These are phyloP conservation scores for Glycine soja DNA, from an alignment of 306 rosid species.

Conservation along the genomic window DNA sequence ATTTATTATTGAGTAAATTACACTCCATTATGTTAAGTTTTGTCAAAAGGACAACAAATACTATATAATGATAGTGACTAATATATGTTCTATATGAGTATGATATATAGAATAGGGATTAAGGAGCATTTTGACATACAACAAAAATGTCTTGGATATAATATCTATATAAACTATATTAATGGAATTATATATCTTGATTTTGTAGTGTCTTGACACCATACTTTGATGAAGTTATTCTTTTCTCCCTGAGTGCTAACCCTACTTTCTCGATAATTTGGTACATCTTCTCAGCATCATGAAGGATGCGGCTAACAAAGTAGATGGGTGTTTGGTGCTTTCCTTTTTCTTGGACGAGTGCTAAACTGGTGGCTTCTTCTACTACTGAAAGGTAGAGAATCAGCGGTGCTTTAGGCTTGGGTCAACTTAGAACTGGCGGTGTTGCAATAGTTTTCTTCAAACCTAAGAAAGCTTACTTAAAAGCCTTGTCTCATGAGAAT, in stretches of 20 bases:
- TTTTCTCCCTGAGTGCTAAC: slow-evolving; percentile 82
- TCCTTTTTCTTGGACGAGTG: too few species aligned
- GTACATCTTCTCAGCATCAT: too few species aligned
- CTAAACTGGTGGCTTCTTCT: too few species aligned
- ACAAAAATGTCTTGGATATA: not conserved
- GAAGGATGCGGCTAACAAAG: too few species aligned
- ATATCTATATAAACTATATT: slow-evolving; percentile 5
- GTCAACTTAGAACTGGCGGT: too few species aligned
- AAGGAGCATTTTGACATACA: slow-evolving; percentile 4
- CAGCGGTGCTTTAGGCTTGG: too few species aligned
- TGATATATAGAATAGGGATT: not conserved
- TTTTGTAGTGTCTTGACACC: slow-evolving; percentile 87
- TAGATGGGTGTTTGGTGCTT: too few species aligned
- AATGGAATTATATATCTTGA: slow-evolving; percentile 29
- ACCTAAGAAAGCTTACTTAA: too few species aligned
- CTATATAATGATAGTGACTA: not conserved
- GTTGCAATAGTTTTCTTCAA: too few species aligned
- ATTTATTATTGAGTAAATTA: slow-evolving; percentile 8
- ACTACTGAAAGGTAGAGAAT: too few species aligned
- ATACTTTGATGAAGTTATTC: slow-evolving; percentile 76
- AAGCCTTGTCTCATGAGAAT: too few species aligned
- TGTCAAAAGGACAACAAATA: not conserved
- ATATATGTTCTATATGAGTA: not conserved
- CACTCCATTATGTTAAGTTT: not conserved
- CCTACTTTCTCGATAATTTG: too few species aligned